These are phyloP conservation scores for Oryza rufipogon DNA, from an alignment of 176 grass and related monocot genomes.

Conservation along the genomic window DNA sequence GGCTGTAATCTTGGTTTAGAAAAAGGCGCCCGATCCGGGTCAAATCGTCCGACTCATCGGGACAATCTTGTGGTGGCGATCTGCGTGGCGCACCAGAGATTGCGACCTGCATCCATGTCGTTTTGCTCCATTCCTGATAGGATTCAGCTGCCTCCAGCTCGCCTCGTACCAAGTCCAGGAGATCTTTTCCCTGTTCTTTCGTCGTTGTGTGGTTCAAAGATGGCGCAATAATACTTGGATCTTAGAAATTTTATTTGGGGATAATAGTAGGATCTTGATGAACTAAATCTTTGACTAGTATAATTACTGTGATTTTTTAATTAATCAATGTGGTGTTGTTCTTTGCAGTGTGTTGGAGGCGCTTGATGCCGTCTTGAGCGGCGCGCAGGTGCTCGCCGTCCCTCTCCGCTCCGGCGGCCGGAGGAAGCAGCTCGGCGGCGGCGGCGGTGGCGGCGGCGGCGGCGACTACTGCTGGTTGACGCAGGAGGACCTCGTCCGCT, in stretches of 20 bases:
- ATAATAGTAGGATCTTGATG: neutral
- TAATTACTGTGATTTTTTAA: neutral
- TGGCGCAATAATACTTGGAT: neutral
- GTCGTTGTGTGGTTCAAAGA: conserved; percentile 8
- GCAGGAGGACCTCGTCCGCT: conserved; percentile 81
- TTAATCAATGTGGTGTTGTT: neutral
- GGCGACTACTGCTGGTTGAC: conserved; percentile 83
- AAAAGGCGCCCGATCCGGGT: neutral
- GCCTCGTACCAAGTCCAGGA: neutral
- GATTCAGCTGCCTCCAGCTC: conserved; percentile 32
- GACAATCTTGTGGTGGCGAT: conserved; percentile 21
- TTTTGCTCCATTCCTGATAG: conserved; percentile 17
- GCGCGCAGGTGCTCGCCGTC: conserved; percentile 67
- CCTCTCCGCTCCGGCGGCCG: conserved; percentile 50
- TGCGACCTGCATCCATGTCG: conserved; percentile 15
- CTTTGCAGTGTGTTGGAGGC: conserved; percentile 73
- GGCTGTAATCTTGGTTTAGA: conserved; percentile 5
- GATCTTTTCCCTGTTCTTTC: neutral
- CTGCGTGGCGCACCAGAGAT: conserved; percentile 14
- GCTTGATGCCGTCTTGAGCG: conserved; percentile 70
- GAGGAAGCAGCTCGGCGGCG: conserved; percentile 46
- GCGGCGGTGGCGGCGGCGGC: conserved; percentile 14
- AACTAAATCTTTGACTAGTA: neutral
- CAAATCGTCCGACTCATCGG: conserved; percentile 47
- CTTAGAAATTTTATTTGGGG: neutral